phyloP scores from a whole-genome alignment of 2,329 filamentous ascomycete species.

The Alternaria metachromatica region DNA sequence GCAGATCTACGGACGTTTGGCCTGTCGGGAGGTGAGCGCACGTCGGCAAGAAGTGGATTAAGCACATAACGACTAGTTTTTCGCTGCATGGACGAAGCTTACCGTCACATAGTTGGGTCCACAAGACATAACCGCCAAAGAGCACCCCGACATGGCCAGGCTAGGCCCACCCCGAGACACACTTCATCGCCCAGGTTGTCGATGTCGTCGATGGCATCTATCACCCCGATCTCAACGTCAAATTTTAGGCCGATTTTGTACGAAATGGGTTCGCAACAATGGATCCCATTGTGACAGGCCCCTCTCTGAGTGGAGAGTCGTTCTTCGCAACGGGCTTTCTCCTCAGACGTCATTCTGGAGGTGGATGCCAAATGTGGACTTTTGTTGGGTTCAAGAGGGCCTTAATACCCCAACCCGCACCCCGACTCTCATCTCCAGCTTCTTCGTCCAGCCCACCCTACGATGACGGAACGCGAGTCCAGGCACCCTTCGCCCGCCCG shows the following conservation, averaged over 20 bases:
- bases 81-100: slow-evolving; percentile 9
- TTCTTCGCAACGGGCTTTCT: neutral
- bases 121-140: slow-evolving; percentile 4
- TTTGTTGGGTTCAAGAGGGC: slow-evolving; percentile 14
- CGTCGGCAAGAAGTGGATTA: slow-evolving; percentile 4
- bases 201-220: slow-evolving; percentile 15
- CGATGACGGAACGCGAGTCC: slow-evolving; percentile 15
- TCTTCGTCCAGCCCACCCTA: neutral
- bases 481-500: slow-evolving; percentile 11
- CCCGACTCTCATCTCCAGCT: slow-evolving; percentile 12
- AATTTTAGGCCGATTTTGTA: slow-evolving; percentile 8
- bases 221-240: slow-evolving; percentile 7
- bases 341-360: slow-evolving; percentile 10
- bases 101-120: slow-evolving; percentile 14
- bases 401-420: slow-evolving; percentile 7
- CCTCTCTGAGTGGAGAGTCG: slow-evolving; percentile 5
- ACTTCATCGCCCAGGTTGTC: slow-evolving; percentile 1
- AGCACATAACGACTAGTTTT: slow-evolving; percentile 3
- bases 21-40: neutral
- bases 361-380: slow-evolving; percentile 1
- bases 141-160: slow-evolving; percentile 1
- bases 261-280: neutral
- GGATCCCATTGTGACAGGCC: slow-evolving; percentile 1
- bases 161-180: slow-evolving; percentile 13
- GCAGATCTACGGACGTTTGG: slow-evolving; percentile 10